phyloP scores from a whole-genome alignment of 2,329 filamentous ascomycete genomes.

The Claviceps citrina region DNA sequence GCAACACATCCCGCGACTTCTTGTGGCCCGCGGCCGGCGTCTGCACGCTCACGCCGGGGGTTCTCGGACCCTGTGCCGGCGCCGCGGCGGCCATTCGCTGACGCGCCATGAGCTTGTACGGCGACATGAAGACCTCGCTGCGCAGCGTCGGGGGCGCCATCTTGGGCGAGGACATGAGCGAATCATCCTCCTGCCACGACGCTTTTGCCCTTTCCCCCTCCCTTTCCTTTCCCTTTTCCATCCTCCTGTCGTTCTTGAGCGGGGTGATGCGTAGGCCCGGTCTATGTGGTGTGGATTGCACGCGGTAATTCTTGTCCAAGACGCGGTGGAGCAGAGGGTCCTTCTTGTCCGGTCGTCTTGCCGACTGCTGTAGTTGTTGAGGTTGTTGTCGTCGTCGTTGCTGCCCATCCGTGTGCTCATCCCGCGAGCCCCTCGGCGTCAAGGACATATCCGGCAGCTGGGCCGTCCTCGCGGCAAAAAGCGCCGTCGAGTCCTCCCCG shows the following conservation, averaged over 20 bases:
- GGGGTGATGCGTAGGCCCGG: conserved; percentile 28
- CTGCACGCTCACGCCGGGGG: conserved; percentile 73
- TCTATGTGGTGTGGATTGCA: conserved; percentile 80
- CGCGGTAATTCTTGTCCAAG: conserved; percentile 88
- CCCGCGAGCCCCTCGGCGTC: conserved; percentile 34
- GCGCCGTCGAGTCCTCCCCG: conserved; percentile 31
- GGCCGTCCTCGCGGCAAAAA: conserved; percentile 37
- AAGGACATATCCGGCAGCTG: conserved; percentile 47
- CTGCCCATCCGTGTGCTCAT: conserved; percentile 18
- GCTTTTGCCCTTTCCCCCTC: conserved; percentile 13
- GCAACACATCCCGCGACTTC: conserved; percentile 36
- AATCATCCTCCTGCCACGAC: conserved; percentile 32
- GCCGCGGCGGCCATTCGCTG: conserved; percentile 27
- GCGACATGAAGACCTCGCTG: conserved; percentile 72
- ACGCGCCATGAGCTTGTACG: conserved; percentile 34
- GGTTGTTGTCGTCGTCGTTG: too few relatives aligned
- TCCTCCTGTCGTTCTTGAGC: conserved; percentile 20
- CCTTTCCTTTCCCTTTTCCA: conserved; percentile 16
- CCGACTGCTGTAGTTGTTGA: conserved; percentile 13
- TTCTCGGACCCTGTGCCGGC: conserved; percentile 39
- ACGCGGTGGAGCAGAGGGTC: conserved; percentile 80
- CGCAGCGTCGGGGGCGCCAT: conserved; percentile 69
- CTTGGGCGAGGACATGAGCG: conserved; percentile 59
- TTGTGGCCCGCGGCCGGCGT: conserved; percentile 43
- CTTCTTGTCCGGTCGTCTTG: conserved; percentile 27